A percentile compares a stretch with the other conserved stretches of the same genome.
These are phyloP conservation scores for Eucalyptus caleyi DNA, from an alignment of 345 rosid species.

Conservation along the genomic window DNA sequence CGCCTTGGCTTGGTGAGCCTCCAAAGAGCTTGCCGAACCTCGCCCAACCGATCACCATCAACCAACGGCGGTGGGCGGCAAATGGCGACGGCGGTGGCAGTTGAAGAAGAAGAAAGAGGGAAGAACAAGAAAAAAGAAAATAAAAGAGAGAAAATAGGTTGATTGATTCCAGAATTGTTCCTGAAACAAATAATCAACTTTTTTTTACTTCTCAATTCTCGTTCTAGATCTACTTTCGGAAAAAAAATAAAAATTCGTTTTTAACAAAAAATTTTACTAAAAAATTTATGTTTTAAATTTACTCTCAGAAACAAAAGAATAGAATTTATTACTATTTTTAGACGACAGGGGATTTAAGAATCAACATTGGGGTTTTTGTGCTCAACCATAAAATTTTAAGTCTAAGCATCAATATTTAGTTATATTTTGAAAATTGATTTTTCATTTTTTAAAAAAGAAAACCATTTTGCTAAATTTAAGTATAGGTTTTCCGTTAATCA, in stretches of 20 bases:
- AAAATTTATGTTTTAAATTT: no score
- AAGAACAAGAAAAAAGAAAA: no score
- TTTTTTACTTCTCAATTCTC: neutral
- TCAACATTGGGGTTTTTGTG: neutral
- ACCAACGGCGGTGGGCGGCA: rapidly evolving
- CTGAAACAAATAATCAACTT: rapidly evolving
- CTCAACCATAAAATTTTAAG: neutral
- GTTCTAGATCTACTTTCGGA: rapidly evolving
- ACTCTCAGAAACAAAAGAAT: rapidly evolving
- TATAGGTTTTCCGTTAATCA: no score
- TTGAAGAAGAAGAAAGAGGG: no score
- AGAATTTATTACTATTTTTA: no score
- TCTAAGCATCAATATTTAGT: neutral
- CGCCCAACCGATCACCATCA: rapidly evolving
- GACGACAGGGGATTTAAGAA: neutral
- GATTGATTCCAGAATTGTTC: neutral
- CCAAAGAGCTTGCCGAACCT: rapidly evolving
- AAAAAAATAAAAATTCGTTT: no score
- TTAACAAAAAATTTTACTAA: no score
- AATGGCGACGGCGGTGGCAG: rapidly evolving
- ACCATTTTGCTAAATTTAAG: neutral
- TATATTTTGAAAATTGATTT: no score
- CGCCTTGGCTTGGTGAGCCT: rapidly evolving
- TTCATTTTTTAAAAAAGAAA: no score
- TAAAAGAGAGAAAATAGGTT: no score